phyloP scores from a whole-genome alignment of 805 yeast genomes.

The Ogataea trehaloabstinens region DNA sequence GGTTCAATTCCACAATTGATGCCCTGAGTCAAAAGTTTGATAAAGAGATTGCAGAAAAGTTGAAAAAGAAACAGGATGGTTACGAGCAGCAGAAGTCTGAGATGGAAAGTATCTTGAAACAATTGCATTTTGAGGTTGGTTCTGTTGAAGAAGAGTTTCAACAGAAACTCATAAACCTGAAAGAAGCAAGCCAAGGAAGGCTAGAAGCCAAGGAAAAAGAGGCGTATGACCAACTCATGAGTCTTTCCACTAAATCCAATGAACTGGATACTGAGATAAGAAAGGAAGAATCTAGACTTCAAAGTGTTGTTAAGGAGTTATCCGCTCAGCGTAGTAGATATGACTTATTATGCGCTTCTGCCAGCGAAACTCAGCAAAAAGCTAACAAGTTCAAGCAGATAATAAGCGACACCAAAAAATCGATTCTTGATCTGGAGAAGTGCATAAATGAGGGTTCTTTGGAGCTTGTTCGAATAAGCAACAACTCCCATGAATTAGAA shows the following conservation, averaged over 20 bases:
- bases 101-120: slow-evolving; percentile 14
- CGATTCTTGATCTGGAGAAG: slow-evolving; percentile 7
- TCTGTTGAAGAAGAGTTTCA: not conserved
- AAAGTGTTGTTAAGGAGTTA: slow-evolving; percentile 2
- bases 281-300: not conserved
- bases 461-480: slow-evolving; percentile 2
- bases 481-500: slow-evolving; percentile 23
- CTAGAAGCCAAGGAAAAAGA: not conserved
- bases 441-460: slow-evolving; percentile 1
- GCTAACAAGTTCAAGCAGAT: slow-evolving; percentile 2
- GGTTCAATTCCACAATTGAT: slow-evolving; percentile 29
- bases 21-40: slow-evolving; percentile 16
- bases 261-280: slow-evolving; percentile 1
- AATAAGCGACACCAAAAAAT: slow-evolving; percentile 5
- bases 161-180: too few species aligned
- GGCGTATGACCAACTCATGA: not conserved
- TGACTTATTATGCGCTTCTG: not conserved
- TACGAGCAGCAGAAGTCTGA: slow-evolving; percentile 30
- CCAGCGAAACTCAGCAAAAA: slow-evolving; percentile 2
- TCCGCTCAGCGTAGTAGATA: not conserved
- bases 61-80: slow-evolving; percentile 33
- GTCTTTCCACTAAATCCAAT: not conserved
- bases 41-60: slow-evolving; percentile 35
- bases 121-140: not conserved
- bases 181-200: not conserved